Evolutionary conservation across 2,329 filamentous ascomycete genomes (phyloP), one percentile per base, ranked within the genome.

Genomic region (Diaporthe sp.): DNA sequence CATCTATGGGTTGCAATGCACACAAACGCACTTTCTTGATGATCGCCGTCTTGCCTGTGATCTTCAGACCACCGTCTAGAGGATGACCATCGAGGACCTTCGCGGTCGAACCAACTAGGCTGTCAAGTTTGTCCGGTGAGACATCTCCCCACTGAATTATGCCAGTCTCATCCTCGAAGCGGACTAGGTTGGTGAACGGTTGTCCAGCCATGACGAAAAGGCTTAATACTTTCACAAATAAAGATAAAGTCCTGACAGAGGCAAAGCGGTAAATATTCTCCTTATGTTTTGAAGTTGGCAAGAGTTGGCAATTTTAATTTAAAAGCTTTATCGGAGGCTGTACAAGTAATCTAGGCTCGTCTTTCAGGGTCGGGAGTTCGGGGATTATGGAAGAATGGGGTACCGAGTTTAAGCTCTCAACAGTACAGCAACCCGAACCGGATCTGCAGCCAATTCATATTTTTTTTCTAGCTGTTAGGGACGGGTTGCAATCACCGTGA

Each of bases 121-220:
- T 58, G 28, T 58, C 55, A 37, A 58, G 55, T 58, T 22, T 58
- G 8, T 58, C 55, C 31, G 55, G 28, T 15, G 31, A 58, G 9
- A 28, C 55, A 22, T 58, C 55, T 58, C 55, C 55, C 55, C 31
- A 58, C 25, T 58, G 55, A 12, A 34, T 34, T 58, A 37, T 58
- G 28, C 55, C 55, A 19, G 55, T 34, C 31, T 58, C 31, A 34
- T 58, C 55, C 55, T 58, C 55, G 22, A 58, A 58, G 28, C 55
- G 55, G 55, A 58, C 17, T 17, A 58, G 55, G 55, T 58, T 58
- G 31, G 55, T 58, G 55, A 58, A 58, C 55, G 55, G 55, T 34
- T 58, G 55, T 58, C 55, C 55, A 19, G 55, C 55, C 55, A 58
- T 58, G 55, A 58, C 19, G 55, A 58, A 22, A 34, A n/a, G 34